A percentile compares a stretch with the other conserved stretches of the same genome.
phyloP scores from a whole-genome alignment of 306 rosid species.

The Medicago lupulina region DNA sequence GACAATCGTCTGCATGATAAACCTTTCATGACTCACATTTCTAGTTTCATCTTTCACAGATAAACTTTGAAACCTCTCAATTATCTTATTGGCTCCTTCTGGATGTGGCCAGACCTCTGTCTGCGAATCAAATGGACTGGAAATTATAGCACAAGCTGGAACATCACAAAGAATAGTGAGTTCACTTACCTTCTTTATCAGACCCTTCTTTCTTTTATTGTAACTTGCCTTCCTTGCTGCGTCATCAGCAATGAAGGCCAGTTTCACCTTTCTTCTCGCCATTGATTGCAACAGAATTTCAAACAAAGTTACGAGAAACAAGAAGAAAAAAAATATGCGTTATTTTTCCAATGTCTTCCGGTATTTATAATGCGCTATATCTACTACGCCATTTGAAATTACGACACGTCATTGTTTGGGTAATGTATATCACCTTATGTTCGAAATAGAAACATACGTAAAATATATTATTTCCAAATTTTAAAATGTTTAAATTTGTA shows the following conservation, averaged over 20 bases:
- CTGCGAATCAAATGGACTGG: not conserved
- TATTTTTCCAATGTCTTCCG: not conserved
- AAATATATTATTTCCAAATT: not conserved
- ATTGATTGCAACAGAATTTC: not conserved
- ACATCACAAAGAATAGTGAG: not conserved
- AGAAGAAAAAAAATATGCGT: not conserved
- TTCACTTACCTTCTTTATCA: not conserved
- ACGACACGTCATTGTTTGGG: not conserved
- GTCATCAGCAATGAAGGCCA: not conserved
- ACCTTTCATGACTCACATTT: not conserved
- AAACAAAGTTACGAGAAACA: not conserved
- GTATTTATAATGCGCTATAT: not conserved
- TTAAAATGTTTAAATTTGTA: not conserved
- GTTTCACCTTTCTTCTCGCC: not conserved
- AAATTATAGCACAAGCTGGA: constrained; percentile 1
- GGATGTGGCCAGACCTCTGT: not conserved
- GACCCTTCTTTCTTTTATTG: not conserved
- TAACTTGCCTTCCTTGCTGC: not conserved
- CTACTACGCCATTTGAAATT: not conserved
- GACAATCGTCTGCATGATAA: not conserved
- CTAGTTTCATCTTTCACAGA: not conserved
- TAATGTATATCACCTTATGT: not conserved
- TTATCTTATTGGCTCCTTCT: not conserved
- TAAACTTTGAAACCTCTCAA: not conserved
- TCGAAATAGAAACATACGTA: not conserved